phyloP scores from a whole-genome alignment of 805 yeast genomes.

The Blastobotrys mokoenaii region DNA sequence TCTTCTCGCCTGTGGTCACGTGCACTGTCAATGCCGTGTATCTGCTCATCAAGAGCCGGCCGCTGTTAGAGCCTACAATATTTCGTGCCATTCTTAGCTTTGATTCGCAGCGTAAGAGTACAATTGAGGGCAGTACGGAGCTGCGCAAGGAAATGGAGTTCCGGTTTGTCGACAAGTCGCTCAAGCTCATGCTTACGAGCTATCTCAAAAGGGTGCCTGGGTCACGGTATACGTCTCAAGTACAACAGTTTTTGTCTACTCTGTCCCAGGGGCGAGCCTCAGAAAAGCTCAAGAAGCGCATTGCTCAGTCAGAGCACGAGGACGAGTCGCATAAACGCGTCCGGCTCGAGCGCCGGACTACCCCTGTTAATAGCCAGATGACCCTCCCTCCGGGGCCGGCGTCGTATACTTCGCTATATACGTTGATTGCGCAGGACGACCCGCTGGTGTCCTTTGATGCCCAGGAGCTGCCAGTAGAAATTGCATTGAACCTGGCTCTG shows the following conservation, averaged over 20 bases:
- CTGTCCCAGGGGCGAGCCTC: conserved; percentile 24
- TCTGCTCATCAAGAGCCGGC: conserved; percentile 56
- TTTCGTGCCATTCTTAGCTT: conserved; percentile 51
- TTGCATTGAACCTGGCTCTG: conserved; percentile 56
- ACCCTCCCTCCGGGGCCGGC: conserved; percentile 20
- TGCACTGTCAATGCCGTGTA: conserved; percentile 61
- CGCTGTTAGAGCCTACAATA: conserved; percentile 46
- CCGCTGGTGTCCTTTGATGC: conserved; percentile 64
- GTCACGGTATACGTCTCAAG: conserved; percentile 26
- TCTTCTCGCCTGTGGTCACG: conserved; percentile 49
- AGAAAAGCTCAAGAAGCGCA: conserved; percentile 23
- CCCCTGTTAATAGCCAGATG: conserved; percentile 16
- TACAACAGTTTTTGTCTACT: conserved; percentile 23
- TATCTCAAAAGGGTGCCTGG: conserved; percentile 22
- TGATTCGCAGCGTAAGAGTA: conserved; percentile 30
- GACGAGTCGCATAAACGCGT: conserved; percentile 21
- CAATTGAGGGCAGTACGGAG: conserved; percentile 11
- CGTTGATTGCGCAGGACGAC: conserved; percentile 52
- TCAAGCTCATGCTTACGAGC: conserved; percentile 26
- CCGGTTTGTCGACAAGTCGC: conserved; percentile 55
- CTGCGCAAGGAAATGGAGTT: conserved; percentile 43
- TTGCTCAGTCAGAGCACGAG: conserved; percentile 24
- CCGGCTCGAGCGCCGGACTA: conserved; percentile 12
- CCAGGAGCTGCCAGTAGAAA: conserved; percentile 53
- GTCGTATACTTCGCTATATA: conserved; percentile 54